Conservation (phyloP, 1,284 basidiomycete genomes). For the Wolfiporia cocos region DNA sequence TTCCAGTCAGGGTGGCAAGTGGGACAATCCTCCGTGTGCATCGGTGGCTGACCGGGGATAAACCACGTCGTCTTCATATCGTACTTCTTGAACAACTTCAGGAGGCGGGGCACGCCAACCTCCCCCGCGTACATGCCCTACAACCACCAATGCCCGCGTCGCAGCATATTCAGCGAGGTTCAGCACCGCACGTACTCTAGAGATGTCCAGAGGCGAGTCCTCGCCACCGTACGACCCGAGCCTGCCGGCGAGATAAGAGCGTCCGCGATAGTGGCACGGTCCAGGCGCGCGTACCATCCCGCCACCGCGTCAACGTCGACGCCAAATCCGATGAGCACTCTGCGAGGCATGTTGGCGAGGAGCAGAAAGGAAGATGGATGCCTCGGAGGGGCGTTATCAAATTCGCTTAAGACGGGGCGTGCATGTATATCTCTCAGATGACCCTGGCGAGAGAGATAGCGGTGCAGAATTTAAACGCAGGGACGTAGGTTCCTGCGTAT, state of each 20-base stretch:
- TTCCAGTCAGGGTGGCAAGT: too few species aligned
- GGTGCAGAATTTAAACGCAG: too few species aligned
- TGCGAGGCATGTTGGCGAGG: slow-evolving; percentile 29
- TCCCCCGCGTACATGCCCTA: slow-evolving; percentile 72
- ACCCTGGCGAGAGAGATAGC: too few species aligned
- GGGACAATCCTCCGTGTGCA: too few species aligned
- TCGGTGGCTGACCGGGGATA: slow-evolving; percentile 46
- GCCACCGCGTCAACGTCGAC: slow-evolving; percentile 30
- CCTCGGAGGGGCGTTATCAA: background rate
- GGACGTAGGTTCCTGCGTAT: too few species aligned
- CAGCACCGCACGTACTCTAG: slow-evolving; percentile 33
- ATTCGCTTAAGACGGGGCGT: background rate
- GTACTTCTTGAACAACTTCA: slow-evolving; percentile 72
- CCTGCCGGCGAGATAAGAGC: slow-evolving; percentile 31
- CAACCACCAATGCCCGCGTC: background rate
- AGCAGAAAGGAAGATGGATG: background rate
- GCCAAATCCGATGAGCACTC: slow-evolving; percentile 27
- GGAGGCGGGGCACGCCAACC: slow-evolving; percentile 60
- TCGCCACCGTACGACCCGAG: slow-evolving; percentile 67
- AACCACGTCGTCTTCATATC: slow-evolving; percentile 67
- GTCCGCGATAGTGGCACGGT: background rate
- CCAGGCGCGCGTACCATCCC: slow-evolving; percentile 19
- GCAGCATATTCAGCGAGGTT: background rate
- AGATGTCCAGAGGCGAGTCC: slow-evolving; percentile 61
- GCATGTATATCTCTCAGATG: background rate